A percentile compares a stretch with the other conserved stretches of the same genome.
These are phyloP conservation scores for Viola pubescens DNA, from an alignment of 441 rosid species.

Conservation along the genomic window DNA sequence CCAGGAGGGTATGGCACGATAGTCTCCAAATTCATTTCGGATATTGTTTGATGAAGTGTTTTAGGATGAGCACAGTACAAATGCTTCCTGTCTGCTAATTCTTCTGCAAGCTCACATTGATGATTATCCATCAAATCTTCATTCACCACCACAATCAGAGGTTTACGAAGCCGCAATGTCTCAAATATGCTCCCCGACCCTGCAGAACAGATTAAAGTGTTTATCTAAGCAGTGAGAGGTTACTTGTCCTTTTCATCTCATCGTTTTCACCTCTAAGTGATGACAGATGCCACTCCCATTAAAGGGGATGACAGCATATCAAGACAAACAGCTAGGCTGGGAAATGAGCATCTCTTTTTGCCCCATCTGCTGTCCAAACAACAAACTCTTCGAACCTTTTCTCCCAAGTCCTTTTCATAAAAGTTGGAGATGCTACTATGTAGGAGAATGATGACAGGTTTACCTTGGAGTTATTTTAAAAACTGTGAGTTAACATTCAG, in stretches of 20 bases:
- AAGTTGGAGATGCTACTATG: not conserved
- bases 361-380: not conserved
- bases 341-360: not conserved
- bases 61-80: conserved; percentile 66
- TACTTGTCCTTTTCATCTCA: not conserved
- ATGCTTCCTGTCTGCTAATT: conserved; percentile 68
- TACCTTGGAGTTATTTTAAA: not conserved
- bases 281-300: not conserved
- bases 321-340: not conserved
- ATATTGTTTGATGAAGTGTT: conserved; percentile 43
- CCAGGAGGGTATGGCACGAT: conserved; percentile 59
- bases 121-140: conserved; percentile 94
- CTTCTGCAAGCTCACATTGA: conserved; percentile 83
- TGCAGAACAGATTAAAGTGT: conserved; percentile 20
- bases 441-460: not conserved
- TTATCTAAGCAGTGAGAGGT: not conserved
- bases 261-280: not conserved
- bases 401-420: not conserved
- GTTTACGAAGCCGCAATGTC: conserved; percentile 61
- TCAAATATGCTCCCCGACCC: conserved; percentile 93
- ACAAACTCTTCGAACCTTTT: not conserved
- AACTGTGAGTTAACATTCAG: not conserved
- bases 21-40: conserved; percentile 43
- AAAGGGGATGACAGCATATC: not conserved
- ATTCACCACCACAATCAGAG: conserved; percentile 80